Evolutionary conservation across 164 flowering plant species (phyloP).

Genomic region (Berberis vulgaris): DNA sequence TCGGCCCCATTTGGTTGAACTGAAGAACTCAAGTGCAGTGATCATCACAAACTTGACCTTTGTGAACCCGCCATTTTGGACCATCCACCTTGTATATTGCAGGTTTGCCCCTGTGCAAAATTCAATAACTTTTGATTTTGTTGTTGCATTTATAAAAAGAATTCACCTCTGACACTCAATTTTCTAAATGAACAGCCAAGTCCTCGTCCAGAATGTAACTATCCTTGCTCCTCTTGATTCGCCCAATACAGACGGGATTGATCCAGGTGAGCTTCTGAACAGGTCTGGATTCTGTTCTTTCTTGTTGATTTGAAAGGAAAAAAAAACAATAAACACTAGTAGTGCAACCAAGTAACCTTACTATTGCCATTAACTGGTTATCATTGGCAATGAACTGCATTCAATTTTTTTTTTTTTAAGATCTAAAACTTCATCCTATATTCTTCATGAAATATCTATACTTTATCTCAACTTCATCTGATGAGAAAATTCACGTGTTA

Average conservation of each 20-base stretch:
- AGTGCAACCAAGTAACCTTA: no score
- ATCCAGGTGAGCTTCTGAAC: constrained; percentile 49
- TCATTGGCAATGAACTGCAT: no score
- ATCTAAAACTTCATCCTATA: no score
- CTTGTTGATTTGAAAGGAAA: not conserved
- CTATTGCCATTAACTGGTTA: no score
- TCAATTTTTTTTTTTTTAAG: no score
- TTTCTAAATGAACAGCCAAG: constrained; percentile 42
- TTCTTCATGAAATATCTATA: no score
- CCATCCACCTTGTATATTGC: constrained; percentile 83
- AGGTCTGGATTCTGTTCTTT: constrained; percentile 9
- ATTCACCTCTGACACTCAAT: not conserved
- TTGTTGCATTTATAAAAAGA: not conserved
- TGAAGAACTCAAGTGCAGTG: constrained; percentile 47
- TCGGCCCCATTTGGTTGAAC: constrained; percentile 70
- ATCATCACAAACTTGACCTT: constrained; percentile 67
- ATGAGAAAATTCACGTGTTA: no score
- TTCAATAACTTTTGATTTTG: constrained; percentile 10
- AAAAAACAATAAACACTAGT: no score
- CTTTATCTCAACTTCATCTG: no score
- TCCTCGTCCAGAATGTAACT: constrained; percentile 43
- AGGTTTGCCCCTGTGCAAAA: constrained; percentile 40
- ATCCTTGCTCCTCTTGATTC: constrained; percentile 64
- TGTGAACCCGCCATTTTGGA: constrained; percentile 69
- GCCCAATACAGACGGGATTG: constrained; percentile 70